Evolutionary conservation across 352 stramenopile species (phyloP).

Genomic region (Pythium biforme): DNA sequence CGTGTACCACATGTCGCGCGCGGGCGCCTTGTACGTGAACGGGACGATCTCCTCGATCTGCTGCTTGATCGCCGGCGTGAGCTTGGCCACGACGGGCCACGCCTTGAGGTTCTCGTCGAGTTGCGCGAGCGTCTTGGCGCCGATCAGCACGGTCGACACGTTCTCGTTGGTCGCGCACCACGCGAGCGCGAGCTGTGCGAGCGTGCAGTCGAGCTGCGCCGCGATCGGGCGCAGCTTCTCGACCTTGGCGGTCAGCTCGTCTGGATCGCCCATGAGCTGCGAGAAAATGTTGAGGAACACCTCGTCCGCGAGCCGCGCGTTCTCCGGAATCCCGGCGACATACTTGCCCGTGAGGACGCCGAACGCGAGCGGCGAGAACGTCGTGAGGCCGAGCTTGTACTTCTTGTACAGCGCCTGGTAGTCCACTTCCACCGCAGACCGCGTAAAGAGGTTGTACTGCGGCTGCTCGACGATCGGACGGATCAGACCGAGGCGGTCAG

Average conservation of each 20-base stretch:
- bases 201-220: constrained; percentile 27
- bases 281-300: constrained; percentile 13
- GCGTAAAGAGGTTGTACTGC: constrained; percentile 50
- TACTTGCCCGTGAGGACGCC: constrained; percentile 62
- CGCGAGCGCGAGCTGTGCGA: constrained; percentile 18
- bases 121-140: constrained; percentile 49
- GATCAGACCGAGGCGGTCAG: constrained; percentile 7
- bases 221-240: constrained; percentile 25
- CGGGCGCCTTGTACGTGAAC: constrained; percentile 4
- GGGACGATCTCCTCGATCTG: constrained; percentile 42
- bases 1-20: neutral
- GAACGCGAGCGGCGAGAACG: constrained; percentile 36
- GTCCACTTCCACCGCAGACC: constrained; percentile 40
- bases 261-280: constrained; percentile 16
- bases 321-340: constrained; percentile 24
- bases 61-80: constrained; percentile 50
- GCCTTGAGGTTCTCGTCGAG: constrained; percentile 15
- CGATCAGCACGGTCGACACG: constrained; percentile 36
- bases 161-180: constrained; percentile 42
- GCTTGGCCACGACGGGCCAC: constrained; percentile 30
- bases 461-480: constrained; percentile 27
- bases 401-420: constrained; percentile 48
- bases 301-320: constrained; percentile 23
- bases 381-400: constrained; percentile 50
- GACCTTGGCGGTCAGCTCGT: constrained; percentile 12